Conservation (phyloP, 176 grass and related monocot species). For the Carex pumila region DNA sequence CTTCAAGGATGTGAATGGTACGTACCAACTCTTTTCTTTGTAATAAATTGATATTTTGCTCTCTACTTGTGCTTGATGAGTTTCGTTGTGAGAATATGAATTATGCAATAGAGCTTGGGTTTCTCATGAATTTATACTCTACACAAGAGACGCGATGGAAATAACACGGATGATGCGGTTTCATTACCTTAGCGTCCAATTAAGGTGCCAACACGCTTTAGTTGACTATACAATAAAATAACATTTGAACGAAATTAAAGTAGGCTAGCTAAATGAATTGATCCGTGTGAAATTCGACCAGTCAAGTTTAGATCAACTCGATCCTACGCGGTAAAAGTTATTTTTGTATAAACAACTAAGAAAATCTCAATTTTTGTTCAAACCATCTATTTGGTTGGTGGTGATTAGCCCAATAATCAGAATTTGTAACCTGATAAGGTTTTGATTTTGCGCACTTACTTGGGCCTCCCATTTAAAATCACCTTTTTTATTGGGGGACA, state of each 20-base stretch:
- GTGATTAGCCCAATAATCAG: not conserved
- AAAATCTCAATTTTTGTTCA: not conserved
- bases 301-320: no score
- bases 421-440: not conserved
- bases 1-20: not conserved
- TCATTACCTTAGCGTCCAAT: not conserved
- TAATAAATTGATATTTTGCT: not conserved
- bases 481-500: no score
- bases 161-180: not conserved
- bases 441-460: not conserved
- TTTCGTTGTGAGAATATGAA: not conserved
- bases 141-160: no score
- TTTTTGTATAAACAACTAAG: not conserved
- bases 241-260: not conserved
- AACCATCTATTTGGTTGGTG: not conserved
- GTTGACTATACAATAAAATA: not conserved
- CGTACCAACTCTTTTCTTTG: not conserved
- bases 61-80: not conserved
- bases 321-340: not conserved
- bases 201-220: not conserved
- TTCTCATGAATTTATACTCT: not conserved
- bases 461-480: no score
- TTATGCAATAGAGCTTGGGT: not conserved
- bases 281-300: not conserved
- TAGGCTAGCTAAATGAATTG: not conserved